A percentile compares a stretch with the other conserved stretches of the same genome.
Conservation (phyloP, 2,329 filamentous ascomycete genomes). For the Botrytis tulipae region DNA sequence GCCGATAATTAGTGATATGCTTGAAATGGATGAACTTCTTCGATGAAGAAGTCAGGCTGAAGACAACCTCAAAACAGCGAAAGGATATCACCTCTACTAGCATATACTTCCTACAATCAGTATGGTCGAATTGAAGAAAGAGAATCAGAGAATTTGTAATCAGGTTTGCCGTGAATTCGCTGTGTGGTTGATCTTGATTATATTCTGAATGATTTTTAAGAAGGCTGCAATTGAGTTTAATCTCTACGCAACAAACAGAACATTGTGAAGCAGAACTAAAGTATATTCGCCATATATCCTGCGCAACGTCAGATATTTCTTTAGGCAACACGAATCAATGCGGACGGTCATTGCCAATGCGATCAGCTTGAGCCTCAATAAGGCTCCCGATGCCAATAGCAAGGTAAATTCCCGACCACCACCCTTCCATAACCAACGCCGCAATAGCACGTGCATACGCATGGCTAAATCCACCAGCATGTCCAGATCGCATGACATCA, state of each 20-base stretch:
- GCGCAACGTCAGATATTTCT: fast-evolving
- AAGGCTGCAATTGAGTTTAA: not conserved
- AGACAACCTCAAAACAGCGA: not conserved
- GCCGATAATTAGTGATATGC: not conserved
- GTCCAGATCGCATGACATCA: not conserved
- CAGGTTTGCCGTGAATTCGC: not conserved
- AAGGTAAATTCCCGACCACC: not conserved
- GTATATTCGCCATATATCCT: not conserved
- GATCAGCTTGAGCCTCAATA: not conserved
- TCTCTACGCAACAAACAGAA: not conserved
- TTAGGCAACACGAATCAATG: not conserved
- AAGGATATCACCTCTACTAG: not conserved
- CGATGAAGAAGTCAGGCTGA: not conserved
- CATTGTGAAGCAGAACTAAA: not conserved
- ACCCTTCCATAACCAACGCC: not conserved
- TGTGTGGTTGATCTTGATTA: too few relatives aligned
- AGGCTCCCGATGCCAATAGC: not conserved
- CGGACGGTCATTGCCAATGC: not conserved
- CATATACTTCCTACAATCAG: not conserved
- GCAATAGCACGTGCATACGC: not conserved
- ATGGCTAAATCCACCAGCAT: not conserved
- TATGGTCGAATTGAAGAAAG: not conserved
- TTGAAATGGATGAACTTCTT: not conserved
- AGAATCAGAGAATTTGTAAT: fast-evolving
- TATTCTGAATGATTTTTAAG: too few relatives aligned